phyloP scores from a whole-genome alignment of 2,329 filamentous ascomycete genomes.

The Pleoardoris graminearum region DNA sequence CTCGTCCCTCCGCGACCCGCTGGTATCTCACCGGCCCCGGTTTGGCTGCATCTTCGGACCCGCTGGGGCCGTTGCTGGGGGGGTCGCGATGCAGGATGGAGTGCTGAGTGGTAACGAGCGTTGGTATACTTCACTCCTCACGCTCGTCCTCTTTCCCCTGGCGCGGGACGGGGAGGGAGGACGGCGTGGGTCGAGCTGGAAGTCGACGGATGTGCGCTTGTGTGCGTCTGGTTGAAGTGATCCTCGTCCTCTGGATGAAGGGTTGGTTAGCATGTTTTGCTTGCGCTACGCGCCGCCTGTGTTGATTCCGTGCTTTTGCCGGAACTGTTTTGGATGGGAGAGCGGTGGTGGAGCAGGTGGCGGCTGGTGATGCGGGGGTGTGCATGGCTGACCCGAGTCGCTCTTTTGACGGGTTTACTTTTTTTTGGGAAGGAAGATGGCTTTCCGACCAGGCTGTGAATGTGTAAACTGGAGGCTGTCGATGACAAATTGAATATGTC shows the following conservation, averaged over 20 bases:
- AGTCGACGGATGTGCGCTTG: slow-evolving; percentile 44
- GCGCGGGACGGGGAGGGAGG: slow-evolving; percentile 21
- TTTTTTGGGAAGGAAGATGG: slow-evolving; percentile 12
- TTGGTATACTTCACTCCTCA: slow-evolving; percentile 42
- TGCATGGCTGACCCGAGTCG: slow-evolving; percentile 9
- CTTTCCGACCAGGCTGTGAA: slow-evolving; percentile 15
- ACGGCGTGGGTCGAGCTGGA: slow-evolving; percentile 32
- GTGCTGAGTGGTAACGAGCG: slow-evolving; percentile 50
- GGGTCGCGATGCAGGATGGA: slow-evolving; percentile 21
- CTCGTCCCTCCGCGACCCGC: slow-evolving; percentile 27
- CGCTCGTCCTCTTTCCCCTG: slow-evolving; percentile 13
- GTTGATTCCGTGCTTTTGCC: slow-evolving; percentile 41
- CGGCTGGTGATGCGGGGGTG: slow-evolving; percentile 4
- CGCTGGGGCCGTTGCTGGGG: slow-evolving; percentile 41
- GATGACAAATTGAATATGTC: slow-evolving; percentile 28
- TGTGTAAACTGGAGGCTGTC: slow-evolving; percentile 26
- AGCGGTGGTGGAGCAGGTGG: slow-evolving; percentile 16
- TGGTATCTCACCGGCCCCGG: slow-evolving; percentile 36
- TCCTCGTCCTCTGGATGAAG: slow-evolving; percentile 47
- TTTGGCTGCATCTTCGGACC: slow-evolving; percentile 44
- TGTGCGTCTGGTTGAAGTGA: slow-evolving; percentile 34
- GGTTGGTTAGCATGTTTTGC: slow-evolving; percentile 42
- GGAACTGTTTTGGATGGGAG: slow-evolving; percentile 21
- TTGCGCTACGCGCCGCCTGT: slow-evolving; percentile 31
- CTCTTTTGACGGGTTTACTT: slow-evolving; percentile 17